These are phyloP conservation scores for Pterocarpus macrocarpus DNA, from an alignment of 306 rosid species.

Conservation along the genomic window DNA sequence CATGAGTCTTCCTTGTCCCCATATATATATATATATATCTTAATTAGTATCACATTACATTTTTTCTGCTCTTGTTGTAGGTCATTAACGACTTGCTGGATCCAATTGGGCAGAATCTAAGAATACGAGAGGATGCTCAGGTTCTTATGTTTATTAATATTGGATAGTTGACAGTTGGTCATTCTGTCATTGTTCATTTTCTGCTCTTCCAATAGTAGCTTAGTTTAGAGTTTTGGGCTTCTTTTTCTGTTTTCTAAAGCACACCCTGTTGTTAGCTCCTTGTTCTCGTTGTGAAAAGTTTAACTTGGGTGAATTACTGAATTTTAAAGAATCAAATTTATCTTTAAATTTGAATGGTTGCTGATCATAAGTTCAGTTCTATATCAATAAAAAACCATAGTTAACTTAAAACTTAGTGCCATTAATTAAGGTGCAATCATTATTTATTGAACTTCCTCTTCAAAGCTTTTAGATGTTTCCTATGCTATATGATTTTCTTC, in stretches of 20 bases:
- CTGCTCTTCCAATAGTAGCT: slow-evolving; percentile 27
- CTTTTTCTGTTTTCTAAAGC: neutral
- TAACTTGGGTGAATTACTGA: neutral
- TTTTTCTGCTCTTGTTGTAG: slow-evolving; percentile 52
- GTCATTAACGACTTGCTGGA: slow-evolving; percentile 90
- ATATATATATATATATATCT: neutral
- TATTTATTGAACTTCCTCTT: neutral
- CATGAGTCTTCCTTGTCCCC: slow-evolving; percentile 12
- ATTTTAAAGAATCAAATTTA: neutral
- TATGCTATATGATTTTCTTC: neutral
- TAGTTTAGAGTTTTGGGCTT: slow-evolving; percentile 6
- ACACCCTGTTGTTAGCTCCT: slow-evolving; percentile 32
- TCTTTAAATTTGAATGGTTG: slow-evolving; percentile 15
- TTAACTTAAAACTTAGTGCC: neutral
- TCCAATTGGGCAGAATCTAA: slow-evolving; percentile 82
- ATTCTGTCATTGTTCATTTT: slow-evolving; percentile 20
- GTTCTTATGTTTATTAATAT: slow-evolving; percentile 52
- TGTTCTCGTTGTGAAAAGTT: slow-evolving; percentile 18
- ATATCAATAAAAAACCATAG: neutral
- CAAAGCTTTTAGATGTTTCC: too few relatives aligned
- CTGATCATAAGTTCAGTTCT: slow-evolving; percentile 9
- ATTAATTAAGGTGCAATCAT: neutral
- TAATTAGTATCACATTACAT: neutral
- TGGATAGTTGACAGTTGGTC: slow-evolving; percentile 24
- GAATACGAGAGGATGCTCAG: slow-evolving; percentile 93